Base-by-base conservation (phyloP, 495 filamentous ascomycete genomes). In the Penicillium maclennaniae region DNA sequence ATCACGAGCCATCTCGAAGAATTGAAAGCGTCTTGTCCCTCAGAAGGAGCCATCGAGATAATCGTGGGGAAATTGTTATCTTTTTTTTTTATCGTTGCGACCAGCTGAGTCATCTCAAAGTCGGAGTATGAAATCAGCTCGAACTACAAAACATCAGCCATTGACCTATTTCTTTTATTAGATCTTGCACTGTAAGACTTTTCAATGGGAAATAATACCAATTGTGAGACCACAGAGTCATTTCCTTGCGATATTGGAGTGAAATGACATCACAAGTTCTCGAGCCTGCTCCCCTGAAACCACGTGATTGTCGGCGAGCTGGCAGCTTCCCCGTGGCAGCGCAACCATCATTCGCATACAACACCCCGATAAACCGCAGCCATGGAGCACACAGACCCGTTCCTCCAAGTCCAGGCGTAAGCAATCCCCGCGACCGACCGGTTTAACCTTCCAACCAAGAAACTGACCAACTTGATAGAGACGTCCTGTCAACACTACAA, bases 331-430 rank as follows among this genome's bases (percentile, higher is more conserved):
- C 54, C 48, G 38, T 44, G 41, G 7, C 39, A 10, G 17, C 34
- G 39, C 45, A 28, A 41, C 21, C 47, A 46, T 51, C 57, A 37
- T 40, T 54, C 47, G 53, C 26, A 23, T 39, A 7, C 28, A 14
- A 48, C 31, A 17, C 47, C 44, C 42, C 37, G 45, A 43, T 19
- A 54, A 17, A 56, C 38, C 51, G 45, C 45, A 65, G 52, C 80
- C 45, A 88, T 83, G 40, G 83, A 82, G 57, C 80, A 89, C 66
- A 75, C 85, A 65, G 92, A 97, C 62, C 92, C 92, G 23, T 97
- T 96, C 78, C 86, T 95, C 70, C 88, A 95, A 70, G 91, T 95
- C 61, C 91, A 96, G 75, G 81, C 87, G 89, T 92, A 73, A 61
- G 82, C 17, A 1, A 21, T 23, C 17, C 14, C 38, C 26, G 14